Evolutionary conservation across 495 filamentous ascomycete genomes (phyloP).

Genomic region (Penicillium arizonense): DNA sequence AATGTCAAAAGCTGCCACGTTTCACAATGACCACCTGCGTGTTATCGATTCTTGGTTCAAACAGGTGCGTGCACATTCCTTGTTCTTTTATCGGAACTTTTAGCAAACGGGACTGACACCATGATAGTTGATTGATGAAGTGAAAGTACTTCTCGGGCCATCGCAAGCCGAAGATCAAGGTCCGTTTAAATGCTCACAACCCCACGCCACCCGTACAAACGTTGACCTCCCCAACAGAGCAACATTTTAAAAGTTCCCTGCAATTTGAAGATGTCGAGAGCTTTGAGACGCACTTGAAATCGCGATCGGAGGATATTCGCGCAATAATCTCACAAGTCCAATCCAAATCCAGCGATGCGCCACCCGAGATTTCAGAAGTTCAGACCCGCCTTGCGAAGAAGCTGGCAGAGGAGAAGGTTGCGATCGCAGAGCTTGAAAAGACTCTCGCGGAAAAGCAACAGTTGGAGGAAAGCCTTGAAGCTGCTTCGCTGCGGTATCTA

Average conservation of each 20-base stretch:
- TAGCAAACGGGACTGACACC: slow-evolving; percentile 12
- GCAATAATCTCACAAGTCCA: slow-evolving; percentile 57
- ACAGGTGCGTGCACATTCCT: slow-evolving; percentile 60
- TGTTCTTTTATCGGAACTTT: not conserved
- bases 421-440: slow-evolving; percentile 72
- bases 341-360: slow-evolving; percentile 39
- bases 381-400: slow-evolving; percentile 71
- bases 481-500: slow-evolving; percentile 85
- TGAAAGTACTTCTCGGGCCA: slow-evolving; percentile 64
- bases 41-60: slow-evolving; percentile 88
- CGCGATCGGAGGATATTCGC: slow-evolving; percentile 60
- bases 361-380: slow-evolving; percentile 66
- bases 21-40: slow-evolving; percentile 90
- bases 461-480: slow-evolving; percentile 77
- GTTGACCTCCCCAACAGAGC: slow-evolving; percentile 23
- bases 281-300: slow-evolving; percentile 74
- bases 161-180: slow-evolving; percentile 54
- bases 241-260: slow-evolving; percentile 32
- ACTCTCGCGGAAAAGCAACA: slow-evolving; percentile 77
- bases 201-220: not conserved
- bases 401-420: slow-evolving; percentile 77
- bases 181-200: slow-evolving; percentile 26
- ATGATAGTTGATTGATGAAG: slow-evolving; percentile 77
- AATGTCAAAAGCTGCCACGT: slow-evolving; percentile 66
- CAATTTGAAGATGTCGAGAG: slow-evolving; percentile 44